Percentiles rank a stretch among this genome's conserved stretches.
Conservation (phyloP, 306 rosid species). For the Quercus agrifolia region DNA sequence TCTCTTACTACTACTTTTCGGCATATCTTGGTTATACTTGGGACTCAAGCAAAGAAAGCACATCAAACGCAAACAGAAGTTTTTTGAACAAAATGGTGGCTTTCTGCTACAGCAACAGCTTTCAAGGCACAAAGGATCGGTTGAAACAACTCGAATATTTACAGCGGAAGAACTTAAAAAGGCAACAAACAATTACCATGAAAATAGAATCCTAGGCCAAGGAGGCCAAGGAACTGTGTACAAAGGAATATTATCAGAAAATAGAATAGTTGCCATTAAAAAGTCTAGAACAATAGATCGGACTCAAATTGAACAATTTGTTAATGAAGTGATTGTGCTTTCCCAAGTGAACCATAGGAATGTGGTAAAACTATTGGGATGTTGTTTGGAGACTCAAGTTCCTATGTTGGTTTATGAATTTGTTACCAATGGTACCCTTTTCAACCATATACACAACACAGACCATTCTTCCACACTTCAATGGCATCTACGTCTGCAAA, state of each 20-base stretch:
- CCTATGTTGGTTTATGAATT: no score
- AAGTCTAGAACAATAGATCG: background rate
- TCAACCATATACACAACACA: no score
- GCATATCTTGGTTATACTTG: background rate
- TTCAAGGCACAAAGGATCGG: background rate
- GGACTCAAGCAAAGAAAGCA: background rate
- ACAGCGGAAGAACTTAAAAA: background rate
- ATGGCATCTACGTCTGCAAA: rapidly evolving
- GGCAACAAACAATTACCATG: constrained; percentile 16
- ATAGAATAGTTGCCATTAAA: background rate
- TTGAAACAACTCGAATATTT: background rate
- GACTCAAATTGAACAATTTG: background rate
- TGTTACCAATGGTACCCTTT: no score
- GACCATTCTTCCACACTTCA: no score
- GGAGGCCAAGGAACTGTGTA: constrained; percentile 17
- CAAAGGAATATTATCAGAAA: background rate
- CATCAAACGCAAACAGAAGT: background rate
- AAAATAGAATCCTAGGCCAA: background rate
- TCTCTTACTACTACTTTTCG: background rate
- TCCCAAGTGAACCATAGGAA: no score
- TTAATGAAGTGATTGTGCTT: no score
- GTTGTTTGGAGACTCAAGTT: no score
- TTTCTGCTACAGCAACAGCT: background rate
- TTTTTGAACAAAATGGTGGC: constrained; percentile 1
- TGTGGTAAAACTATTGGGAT: no score